Conservation (phyloP, 2,329 filamentous ascomycete genomes). For the Claviceps capensis region DNA sequence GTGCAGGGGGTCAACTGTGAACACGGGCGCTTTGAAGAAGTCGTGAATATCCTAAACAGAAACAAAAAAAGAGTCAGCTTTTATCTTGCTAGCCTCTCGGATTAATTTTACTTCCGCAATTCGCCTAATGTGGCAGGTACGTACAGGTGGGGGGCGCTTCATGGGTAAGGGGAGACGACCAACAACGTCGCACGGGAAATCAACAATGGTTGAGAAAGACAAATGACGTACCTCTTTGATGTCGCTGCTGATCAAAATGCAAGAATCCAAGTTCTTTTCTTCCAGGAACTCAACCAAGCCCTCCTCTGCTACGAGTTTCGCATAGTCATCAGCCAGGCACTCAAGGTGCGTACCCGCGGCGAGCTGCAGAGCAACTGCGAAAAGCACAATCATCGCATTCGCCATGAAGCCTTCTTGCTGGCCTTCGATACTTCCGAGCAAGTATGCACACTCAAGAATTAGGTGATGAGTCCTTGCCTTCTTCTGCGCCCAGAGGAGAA, state of each 20-base stretch:
- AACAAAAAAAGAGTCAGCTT: conserved; percentile 9
- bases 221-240: conserved; percentile 5
- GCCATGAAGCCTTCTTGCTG: not conserved
- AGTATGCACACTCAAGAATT: conserved; percentile 7
- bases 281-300: conserved; percentile 4
- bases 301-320: not conserved
- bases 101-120: conserved; percentile 10
- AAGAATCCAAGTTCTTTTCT: not conserved
- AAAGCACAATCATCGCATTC: not conserved
- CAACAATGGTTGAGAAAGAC: too few species aligned
- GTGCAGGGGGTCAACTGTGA: conserved; percentile 6
- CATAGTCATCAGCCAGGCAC: not conserved
- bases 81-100: conserved; percentile 3
- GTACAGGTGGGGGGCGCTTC: not conserved
- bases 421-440: not conserved
- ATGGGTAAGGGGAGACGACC: not conserved
- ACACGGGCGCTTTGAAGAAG: conserved; percentile 8
- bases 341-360: not conserved
- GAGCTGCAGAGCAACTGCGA: conserved; percentile 3
- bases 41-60: conserved; percentile 8
- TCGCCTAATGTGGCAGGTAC: not conserved
- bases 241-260: conserved; percentile 8
- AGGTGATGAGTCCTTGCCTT: not conserved
- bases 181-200: too few species aligned
- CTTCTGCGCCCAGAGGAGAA: not conserved